Evolutionary conservation across 768 basidiomycete genomes (phyloP).

Genomic region (Paxillus rubicundulus): DNA sequence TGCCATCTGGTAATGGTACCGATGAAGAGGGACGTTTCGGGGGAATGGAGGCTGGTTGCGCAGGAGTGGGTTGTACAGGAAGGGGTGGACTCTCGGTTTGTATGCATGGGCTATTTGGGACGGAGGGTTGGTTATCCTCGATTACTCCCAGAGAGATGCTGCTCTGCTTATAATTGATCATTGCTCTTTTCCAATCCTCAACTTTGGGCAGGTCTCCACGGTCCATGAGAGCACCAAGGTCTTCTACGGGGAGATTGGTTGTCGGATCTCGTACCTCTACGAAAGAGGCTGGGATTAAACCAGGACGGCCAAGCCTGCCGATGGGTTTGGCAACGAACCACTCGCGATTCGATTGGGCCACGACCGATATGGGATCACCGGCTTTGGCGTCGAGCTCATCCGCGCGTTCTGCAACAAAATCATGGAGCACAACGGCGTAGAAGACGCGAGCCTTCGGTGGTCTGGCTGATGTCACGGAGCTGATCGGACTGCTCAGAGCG

Average conservation of each 20-base stretch:
- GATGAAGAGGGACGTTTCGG: conserved; percentile 38
- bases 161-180: conserved; percentile 93
- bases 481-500: conserved; percentile 18
- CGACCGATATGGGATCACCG: conserved; percentile 93
- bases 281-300: conserved; percentile 95
- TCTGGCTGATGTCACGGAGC: conserved; percentile 34
- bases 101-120: conserved; percentile 43
- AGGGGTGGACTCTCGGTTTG: conserved; percentile 17
- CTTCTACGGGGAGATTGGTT: conserved; percentile 74
- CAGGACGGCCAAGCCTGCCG: conserved; percentile 89
- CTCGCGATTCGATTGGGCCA: conserved; percentile 99
- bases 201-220: conserved; percentile 88
- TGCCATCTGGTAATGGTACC: conserved; percentile 70
- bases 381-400: conserved; percentile 95
- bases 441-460: conserved; percentile 58
- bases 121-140: conserved; percentile 54
- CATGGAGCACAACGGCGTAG: conserved; percentile 94
- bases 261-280: conserved; percentile 94
- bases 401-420: conserved; percentile 91
- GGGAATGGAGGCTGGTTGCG: conserved; percentile 10
- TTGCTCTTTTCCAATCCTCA: conserved; percentile 98
- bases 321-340: conserved; percentile 99
- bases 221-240: conserved; percentile 78
- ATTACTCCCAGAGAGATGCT: conserved; percentile 93
- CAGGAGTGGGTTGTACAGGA: not conserved